Conservation (phyloP, 768 basidiomycete genomes). For the Xerocomellus chrysenteron region DNA sequence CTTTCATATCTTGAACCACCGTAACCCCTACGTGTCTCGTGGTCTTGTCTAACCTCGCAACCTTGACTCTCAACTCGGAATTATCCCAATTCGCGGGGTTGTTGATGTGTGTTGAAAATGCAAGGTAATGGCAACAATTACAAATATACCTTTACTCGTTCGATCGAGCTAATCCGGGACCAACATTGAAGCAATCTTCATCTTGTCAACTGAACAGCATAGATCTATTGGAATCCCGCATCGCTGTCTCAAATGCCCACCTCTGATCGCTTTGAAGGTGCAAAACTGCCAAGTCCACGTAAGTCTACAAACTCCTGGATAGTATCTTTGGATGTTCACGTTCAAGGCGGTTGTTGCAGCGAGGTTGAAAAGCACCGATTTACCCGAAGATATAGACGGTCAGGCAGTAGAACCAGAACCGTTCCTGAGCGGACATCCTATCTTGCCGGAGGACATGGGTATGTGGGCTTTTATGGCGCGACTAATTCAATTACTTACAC, state of each 20-base stretch:
- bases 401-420: conserved; percentile 8
- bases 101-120: not conserved
- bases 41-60: too few species aligned
- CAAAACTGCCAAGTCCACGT: conserved; percentile 28
- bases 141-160: not conserved
- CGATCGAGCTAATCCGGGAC: not conserved
- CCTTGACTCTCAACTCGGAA: too few species aligned
- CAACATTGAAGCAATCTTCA: not conserved
- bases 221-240: not conserved
- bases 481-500: not conserved
- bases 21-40: too few species aligned
- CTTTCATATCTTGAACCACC: too few species aligned
- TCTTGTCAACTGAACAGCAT: not conserved
- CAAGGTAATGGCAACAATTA: not conserved
- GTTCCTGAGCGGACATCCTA: conserved; percentile 30
- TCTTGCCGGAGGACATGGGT: conserved; percentile 33
- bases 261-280: not conserved
- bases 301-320: not conserved
- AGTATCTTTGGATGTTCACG: not conserved
- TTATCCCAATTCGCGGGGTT: not conserved
- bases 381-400: conserved; percentile 19
- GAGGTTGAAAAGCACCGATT: conserved; percentile 25
- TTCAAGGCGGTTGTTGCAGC: conserved; percentile 11
- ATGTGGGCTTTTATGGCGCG: not conserved
- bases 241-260: conserved; percentile 8